Percentiles rank a stretch among this genome's conserved stretches.
Evolutionary conservation across 148 eudicot species (phyloP).

Genomic region (Nyssa sinensis): DNA sequence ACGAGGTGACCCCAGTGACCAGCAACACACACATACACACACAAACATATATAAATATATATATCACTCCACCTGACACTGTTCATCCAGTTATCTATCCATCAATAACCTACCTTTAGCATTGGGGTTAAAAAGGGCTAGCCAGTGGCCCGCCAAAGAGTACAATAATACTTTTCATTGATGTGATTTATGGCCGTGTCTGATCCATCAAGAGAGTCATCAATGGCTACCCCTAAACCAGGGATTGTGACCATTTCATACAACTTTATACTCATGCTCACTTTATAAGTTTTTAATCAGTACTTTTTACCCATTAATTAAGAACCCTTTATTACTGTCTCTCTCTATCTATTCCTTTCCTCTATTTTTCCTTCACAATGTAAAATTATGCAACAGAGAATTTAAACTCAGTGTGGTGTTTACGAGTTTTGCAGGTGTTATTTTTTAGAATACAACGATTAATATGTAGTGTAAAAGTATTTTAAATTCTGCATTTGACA

Average conservation of each 20-base stretch:
- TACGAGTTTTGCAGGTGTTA: no score
- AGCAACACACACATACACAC: slow-evolving; percentile 2
- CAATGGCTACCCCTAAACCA: slow-evolving; percentile 27
- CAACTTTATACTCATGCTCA: background rate
- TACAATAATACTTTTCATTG: slow-evolving; percentile 31
- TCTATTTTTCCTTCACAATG: background rate
- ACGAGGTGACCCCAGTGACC: slow-evolving; percentile 6
- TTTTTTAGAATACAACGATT: no score
- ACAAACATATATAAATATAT: background rate
- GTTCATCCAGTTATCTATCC: background rate
- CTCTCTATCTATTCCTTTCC: background rate
- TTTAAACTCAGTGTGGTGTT: no score
- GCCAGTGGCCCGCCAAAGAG: slow-evolving; percentile 18
- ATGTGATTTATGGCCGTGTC: slow-evolving; percentile 38
- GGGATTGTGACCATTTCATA: slow-evolving; percentile 8
- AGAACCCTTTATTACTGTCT: background rate
- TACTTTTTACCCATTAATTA: slow-evolving; percentile 8
- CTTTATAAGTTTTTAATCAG: background rate
- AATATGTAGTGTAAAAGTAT: no score
- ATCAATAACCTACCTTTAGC: slow-evolving; percentile 18
- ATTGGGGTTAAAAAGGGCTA: slow-evolving; percentile 18
- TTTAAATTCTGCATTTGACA: no score
- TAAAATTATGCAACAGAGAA: no score
- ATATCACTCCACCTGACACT: background rate
- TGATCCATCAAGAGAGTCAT: slow-evolving; percentile 26